Base-by-base conservation (phyloP, 1,284 basidiomycete species). In the Rhodotorula mucilaginosa region DNA sequence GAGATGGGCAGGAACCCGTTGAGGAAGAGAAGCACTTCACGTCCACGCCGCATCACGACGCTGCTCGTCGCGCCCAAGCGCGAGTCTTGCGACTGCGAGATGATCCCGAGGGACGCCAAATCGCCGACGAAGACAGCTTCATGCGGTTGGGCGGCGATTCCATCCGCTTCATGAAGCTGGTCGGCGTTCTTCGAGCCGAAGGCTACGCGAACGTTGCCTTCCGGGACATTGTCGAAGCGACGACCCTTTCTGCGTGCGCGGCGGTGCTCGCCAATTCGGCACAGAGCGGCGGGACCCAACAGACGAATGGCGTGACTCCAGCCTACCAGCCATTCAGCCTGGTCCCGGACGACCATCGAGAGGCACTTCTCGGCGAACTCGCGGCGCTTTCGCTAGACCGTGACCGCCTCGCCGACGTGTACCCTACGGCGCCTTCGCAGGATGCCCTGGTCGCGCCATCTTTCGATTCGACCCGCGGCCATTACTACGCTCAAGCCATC, bases 401-500 rank as follows among this genome's bases (percentile, higher is more conserved):
- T 5, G 19, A 58, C 3, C 69, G 71, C 19, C 54, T 78, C 56
- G 65, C 63, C 46, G 77, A 78, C 68, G 44, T 72, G 44, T 73
- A 74, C 46, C 77, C 74, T 8, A 76, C 73, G 3, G 71, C 76
- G 5, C 76, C 77, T 0, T 62, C 76, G 8, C 77, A 78, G 58
- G 70, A 74, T 39, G 74, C 76, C 13, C 70, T 78, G 31, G 70
- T 78, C 58, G 74, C 70, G 3, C 70, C 76, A 10, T 75, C 71
- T 34, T 63, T 76, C 29, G 74, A 76, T 49, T 73, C 74, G 19
- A 57, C 60, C 0, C 47, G 59, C 23, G 72, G 70, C 2, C 71
- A 76, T 58, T 78, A 77, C 59, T 78, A 74, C 60, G 73, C 77
- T 3, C 77, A 78, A 58, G 77, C 77, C 0, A 39, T 77, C 39